Evolutionary conservation across 2,329 filamentous ascomycete species (phyloP).

Genomic region (Ophiostoma angusticollis): DNA sequence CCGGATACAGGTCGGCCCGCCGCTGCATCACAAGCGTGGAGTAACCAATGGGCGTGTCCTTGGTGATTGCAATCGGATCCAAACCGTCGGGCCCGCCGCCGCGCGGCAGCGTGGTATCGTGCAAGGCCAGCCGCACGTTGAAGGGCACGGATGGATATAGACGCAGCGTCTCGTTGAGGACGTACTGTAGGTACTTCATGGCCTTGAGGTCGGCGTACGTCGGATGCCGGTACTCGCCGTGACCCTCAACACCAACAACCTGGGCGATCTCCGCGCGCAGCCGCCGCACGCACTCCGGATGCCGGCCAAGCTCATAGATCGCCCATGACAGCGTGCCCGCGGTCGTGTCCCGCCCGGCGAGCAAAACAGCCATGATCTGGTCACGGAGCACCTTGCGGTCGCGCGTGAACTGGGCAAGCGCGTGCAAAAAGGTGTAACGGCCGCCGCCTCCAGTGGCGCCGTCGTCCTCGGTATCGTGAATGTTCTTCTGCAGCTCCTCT

Average conservation of each 20-base stretch:
- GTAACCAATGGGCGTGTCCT: slow-evolving; percentile 55
- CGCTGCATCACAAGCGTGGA: slow-evolving; percentile 62
- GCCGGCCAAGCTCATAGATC: slow-evolving; percentile 66
- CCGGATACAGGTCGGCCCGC: slow-evolving; percentile 47
- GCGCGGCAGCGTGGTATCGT: slow-evolving; percentile 60
- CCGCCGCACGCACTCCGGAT: slow-evolving; percentile 53
- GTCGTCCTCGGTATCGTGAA: slow-evolving; percentile 43
- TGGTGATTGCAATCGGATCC: slow-evolving; percentile 50
- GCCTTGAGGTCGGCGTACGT: slow-evolving; percentile 73
- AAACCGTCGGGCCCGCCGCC: slow-evolving; percentile 54
- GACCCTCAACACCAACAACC: slow-evolving; percentile 42
- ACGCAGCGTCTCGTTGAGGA: slow-evolving; percentile 66
- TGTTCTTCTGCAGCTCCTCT: slow-evolving; percentile 62
- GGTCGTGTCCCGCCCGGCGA: slow-evolving; percentile 81
- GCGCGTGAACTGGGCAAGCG: slow-evolving; percentile 68
- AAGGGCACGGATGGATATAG: slow-evolving; percentile 68
- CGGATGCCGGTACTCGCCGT: slow-evolving; percentile 28
- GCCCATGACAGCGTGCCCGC: slow-evolving; percentile 69
- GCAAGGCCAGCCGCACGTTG: slow-evolving; percentile 60
- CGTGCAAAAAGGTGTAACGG: slow-evolving; percentile 71
- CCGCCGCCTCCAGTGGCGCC: not conserved
- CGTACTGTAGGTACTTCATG: slow-evolving; percentile 69
- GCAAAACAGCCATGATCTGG: slow-evolving; percentile 68
- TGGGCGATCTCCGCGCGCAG: slow-evolving; percentile 61
- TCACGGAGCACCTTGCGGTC: slow-evolving; percentile 62